phyloP scores from a whole-genome alignment of 169 alveolate genomes.

The Eimeria acervulina region DNA sequence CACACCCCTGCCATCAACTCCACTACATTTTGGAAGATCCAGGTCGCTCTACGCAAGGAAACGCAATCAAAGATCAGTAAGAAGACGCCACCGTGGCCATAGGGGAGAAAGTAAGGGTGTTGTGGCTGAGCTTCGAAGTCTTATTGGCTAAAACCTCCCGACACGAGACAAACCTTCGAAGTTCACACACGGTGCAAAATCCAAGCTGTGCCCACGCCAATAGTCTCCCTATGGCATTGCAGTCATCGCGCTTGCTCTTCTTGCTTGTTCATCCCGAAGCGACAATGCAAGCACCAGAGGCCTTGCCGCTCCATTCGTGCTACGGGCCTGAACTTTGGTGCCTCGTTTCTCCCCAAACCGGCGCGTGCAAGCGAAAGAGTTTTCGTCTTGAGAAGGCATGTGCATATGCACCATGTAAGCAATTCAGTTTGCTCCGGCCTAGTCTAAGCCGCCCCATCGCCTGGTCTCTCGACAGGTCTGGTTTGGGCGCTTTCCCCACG shows the following conservation, averaged over 20 bases:
- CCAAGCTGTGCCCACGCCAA: neutral
- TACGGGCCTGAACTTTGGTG: neutral
- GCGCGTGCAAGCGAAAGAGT: neutral
- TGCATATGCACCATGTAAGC: neutral
- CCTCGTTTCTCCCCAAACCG: neutral
- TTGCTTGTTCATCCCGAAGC: neutral
- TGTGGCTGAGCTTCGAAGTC: neutral
- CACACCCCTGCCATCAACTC: neutral
- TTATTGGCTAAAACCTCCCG: neutral
- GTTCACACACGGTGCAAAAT: neutral
- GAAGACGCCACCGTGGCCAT: neutral
- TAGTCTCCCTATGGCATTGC: neutral
- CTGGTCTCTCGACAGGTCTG: conserved; percentile 8
- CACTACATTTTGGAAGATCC: neutral
- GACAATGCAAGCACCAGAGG: neutral
- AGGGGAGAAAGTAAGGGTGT: neutral
- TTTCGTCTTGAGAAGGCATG: neutral
- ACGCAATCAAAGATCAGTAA: neutral
- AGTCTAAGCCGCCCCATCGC: neutral
- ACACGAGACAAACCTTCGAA: neutral
- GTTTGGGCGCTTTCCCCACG: neutral
- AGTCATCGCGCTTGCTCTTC: neutral
- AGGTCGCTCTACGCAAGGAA: neutral
- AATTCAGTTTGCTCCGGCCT: neutral
- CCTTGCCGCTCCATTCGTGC: neutral